Evolutionary conservation across 2,329 filamentous ascomycete species (phyloP), one percentile per base, ranked within the genome.

Genomic region (Fusarium miscanthi): DNA sequence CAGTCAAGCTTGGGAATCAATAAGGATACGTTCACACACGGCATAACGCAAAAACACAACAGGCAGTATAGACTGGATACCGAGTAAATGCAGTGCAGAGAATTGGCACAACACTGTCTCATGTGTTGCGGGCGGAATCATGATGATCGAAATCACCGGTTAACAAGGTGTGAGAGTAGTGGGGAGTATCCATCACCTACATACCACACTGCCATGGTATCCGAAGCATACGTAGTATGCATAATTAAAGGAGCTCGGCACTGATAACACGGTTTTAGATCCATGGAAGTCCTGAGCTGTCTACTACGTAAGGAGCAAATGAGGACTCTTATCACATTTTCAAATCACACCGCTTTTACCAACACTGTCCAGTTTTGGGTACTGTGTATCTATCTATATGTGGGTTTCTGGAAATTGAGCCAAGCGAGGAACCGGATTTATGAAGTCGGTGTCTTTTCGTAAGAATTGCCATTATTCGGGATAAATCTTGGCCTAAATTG

Each of bases 141-240:
- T 38, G 69, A 58, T 65, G 69, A 73, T 70, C 65, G 38, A 73
- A 72, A 72, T 72, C 64, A 72, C 30, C 54, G 14, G 27, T 19
- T 49, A 60, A 23, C 31, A 56, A 42, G 53, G 40, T 40, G 30
- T 46, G 25, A 12, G 23, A 43, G 23, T 53, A 23, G 23, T 45
- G 52, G 40, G 27, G 14, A 33, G 19, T 45, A 33, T 35, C 25
- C 59, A 42, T 43, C 37, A 52, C 30, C 19, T 27, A 41, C n/a
- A 27, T 21, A 43, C 25, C 11, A 21, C 25, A 40, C 21, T 35
- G 38, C 8, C 25, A 51, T 35, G 48, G 48, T 37, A 7, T 41
- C 31, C 25, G 49, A 53, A 42, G 46, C 25, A 38, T 38, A 52
- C 33, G n/a, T 25, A 21, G 37, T 59, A 37, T 63, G 58, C 51